Conservation (phyloP, 495 filamentous ascomycete genomes). For the Penicillium argentinense region DNA sequence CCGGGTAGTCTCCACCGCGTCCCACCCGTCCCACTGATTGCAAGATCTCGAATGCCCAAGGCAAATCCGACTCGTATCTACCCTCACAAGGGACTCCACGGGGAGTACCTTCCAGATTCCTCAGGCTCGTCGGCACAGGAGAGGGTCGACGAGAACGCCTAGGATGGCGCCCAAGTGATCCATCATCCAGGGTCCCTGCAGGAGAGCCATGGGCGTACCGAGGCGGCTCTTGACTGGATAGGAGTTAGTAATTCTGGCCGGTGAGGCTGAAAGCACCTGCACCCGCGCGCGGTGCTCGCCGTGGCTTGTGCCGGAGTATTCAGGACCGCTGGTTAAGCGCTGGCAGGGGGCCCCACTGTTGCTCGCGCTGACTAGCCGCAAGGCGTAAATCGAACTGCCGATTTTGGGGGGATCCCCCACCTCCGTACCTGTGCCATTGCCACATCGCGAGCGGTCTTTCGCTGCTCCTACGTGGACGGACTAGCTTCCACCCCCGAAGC, state of each 20-base stretch:
- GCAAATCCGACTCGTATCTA: too few relatives aligned
- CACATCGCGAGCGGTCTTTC: constrained; percentile 4
- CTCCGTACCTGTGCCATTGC: neutral
- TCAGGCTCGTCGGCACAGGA: too few relatives aligned
- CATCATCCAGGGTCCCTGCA: too few relatives aligned
- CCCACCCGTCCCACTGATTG: too few relatives aligned
- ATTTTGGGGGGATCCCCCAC: neutral
- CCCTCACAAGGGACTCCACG: too few relatives aligned
- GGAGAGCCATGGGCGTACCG: too few relatives aligned
- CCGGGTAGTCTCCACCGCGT: too few relatives aligned
- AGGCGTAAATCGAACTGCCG: neutral
- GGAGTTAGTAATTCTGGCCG: constrained; percentile 1
- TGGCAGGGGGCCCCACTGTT: constrained; percentile 6
- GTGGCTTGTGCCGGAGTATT: constrained; percentile 24
- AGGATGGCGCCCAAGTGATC: too few relatives aligned
- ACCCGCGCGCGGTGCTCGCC: constrained; percentile 22
- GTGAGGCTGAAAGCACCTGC: constrained; percentile 27
- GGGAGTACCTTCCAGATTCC: too few relatives aligned
- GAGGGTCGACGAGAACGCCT: too few relatives aligned
- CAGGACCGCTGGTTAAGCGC: constrained; percentile 31
- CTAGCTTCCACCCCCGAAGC: neutral
- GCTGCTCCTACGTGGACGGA: neutral
- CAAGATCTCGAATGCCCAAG: too few relatives aligned
- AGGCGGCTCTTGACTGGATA: constrained; percentile 29
- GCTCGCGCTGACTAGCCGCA: constrained; percentile 4